Conservation (phyloP, 805 yeast species). For the Scheffersomyces spartinae region DNA sequence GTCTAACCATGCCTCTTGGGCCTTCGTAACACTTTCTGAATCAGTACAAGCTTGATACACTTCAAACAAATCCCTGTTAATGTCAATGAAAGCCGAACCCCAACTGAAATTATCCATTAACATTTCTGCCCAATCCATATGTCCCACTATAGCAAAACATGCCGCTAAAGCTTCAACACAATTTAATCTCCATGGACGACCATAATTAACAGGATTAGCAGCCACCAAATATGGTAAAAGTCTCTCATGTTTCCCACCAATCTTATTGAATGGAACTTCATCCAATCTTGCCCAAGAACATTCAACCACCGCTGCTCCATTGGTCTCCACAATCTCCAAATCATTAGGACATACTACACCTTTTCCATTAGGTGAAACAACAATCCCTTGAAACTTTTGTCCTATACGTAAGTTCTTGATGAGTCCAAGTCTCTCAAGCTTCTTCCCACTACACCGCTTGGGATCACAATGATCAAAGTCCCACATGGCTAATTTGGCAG, state of each 20-base stretch:
- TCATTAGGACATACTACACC: conserved; percentile 87
- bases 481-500: conserved; percentile 94
- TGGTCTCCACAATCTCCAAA: conserved; percentile 55
- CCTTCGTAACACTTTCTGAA: conserved; percentile 55
- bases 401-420: conserved; percentile 78
- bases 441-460: conserved; percentile 92
- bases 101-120: conserved; percentile 76
- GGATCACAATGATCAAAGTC: conserved; percentile 99
- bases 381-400: conserved; percentile 82
- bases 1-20: conserved; percentile 66
- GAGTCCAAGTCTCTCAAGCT: conserved; percentile 77
- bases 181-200: conserved; percentile 89
- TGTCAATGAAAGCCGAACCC: conserved; percentile 81
- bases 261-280: conserved; percentile 87
- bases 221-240: conserved; percentile 87
- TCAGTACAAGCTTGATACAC: conserved; percentile 75
- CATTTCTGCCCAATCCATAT: conserved; percentile 74
- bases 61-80: conserved; percentile 69
- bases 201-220: conserved; percentile 95
- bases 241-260: conserved; percentile 85
- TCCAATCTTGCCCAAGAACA: conserved; percentile 98
- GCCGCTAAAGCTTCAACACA: conserved; percentile 98
- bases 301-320: conserved; percentile 96
- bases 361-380: conserved; percentile 89
- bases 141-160: conserved; percentile 89